Conservation (phyloP, 1,284 basidiomycete species). For the Pseudozyma sp. region DNA sequence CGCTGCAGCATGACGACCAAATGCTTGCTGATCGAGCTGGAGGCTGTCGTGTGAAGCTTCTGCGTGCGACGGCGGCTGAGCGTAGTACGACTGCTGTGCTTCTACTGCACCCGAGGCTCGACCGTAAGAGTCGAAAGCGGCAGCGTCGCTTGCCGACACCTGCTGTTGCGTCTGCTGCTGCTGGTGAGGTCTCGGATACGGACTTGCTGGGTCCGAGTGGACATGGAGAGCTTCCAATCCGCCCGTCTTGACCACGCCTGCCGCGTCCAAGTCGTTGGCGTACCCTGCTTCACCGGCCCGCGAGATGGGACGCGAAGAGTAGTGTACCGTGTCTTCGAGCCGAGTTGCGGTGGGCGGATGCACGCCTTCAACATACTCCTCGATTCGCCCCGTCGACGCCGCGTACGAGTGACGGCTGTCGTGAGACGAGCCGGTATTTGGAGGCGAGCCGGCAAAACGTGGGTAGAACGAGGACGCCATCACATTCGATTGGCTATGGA, state of each 20-base stretch:
- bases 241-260: slow-evolving; percentile 25
- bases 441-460: slow-evolving; percentile 31
- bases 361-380: slow-evolving; percentile 20
- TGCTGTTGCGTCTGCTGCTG: slow-evolving; percentile 13
- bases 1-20: slow-evolving; percentile 8
- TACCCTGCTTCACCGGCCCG: slow-evolving; percentile 32
- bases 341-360: slow-evolving; percentile 21
- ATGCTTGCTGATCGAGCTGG: slow-evolving; percentile 23
- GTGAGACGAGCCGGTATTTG: slow-evolving; percentile 41
- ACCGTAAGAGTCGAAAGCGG: slow-evolving; percentile 13
- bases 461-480: slow-evolving; percentile 13
- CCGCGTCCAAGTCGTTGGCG: slow-evolving; percentile 26
- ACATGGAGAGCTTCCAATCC: slow-evolving; percentile 14
- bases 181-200: slow-evolving; percentile 24
- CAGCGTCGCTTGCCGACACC: neutral
- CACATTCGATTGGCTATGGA: slow-evolving; percentile 36
- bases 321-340: slow-evolving; percentile 15
- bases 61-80: slow-evolving; percentile 9
- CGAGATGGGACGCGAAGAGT: slow-evolving; percentile 34
- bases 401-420: slow-evolving; percentile 40
- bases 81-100: slow-evolving; percentile 24
- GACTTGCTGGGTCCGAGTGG: slow-evolving; percentile 29
- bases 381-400: slow-evolving; percentile 18
- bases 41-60: slow-evolving; percentile 3
- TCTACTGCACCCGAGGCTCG: slow-evolving; percentile 7